Base-by-base conservation (phyloP, 345 rosid species). In the Eutrema japonicum region DNA sequence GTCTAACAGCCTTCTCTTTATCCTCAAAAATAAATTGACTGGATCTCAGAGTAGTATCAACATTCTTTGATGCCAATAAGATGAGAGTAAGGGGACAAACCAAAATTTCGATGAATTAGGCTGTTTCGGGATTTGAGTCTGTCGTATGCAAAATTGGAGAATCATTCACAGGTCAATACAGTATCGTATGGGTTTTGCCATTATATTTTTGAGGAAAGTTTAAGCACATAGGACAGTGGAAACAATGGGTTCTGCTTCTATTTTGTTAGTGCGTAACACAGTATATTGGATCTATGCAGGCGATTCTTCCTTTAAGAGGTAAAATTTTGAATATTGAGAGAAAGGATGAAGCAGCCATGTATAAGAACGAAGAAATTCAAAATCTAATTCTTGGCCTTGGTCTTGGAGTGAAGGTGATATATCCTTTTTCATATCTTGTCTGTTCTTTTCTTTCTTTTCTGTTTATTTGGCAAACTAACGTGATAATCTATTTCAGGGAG, bases 291-390 rank as follows among this genome's bases (percentile, higher is more conserved):
- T 70, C 47, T 68, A 16, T 73, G 65, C 87, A 95, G 98, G 99
- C 98, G 72, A 92, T 96, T 84, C 99, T 96, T 41, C 99, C 99
- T 48, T 75, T 96, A 53, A 86, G 98, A 79, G 99, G 99, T 75
- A 92, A 96, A 83, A 92, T 96, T 71, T 76, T 96, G 71, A 96
- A 96, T 70, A 83, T 92, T 62, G 98, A 92, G 77, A 89, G 97
- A 82, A 89, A 83, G 82, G 99, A 96, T 57, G 98, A 96, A 80
- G 94, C 97, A 14, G 98, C 99, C 54, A 86, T 96, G 92, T 96
- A 96, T 82, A 96, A 90, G 86, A 96, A 96, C 38, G 90, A 92
- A 84, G 98, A 96, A 82, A 96, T 92, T 77, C 98, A 92, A 71
- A 92, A 92, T 85, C 90, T 96, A 42, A 96, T 96, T 72, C 93